phyloP scores from a whole-genome alignment of 345 rosid species.

The Tarenaya hassleriana region DNA sequence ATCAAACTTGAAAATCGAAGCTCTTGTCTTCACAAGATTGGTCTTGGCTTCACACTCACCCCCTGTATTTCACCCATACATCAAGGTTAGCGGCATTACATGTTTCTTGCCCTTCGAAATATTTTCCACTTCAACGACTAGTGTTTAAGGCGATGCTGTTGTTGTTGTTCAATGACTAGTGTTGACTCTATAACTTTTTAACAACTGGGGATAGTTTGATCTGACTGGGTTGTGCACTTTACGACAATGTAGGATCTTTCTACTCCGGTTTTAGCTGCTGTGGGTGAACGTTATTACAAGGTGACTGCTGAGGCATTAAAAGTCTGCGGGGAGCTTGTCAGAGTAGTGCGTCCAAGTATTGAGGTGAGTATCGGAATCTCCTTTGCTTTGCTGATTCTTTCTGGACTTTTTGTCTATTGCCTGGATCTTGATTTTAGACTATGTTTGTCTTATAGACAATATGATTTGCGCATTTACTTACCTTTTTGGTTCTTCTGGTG shows the following conservation, averaged over 20 bases:
- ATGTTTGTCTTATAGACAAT: slow-evolving; percentile 1
- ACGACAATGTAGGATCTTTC: slow-evolving; percentile 64
- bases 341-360: slow-evolving; percentile 76
- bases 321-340: slow-evolving; percentile 96
- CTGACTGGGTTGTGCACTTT: slow-evolving; percentile 5
- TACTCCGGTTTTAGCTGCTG: slow-evolving; percentile 88
- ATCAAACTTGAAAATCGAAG: slow-evolving; percentile 94
- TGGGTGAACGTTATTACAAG: slow-evolving; percentile 97
- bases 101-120: slow-evolving; percentile 3
- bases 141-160: no score
- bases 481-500: slow-evolving; percentile 21
- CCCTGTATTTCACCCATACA: slow-evolving; percentile 88
- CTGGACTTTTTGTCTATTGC: slow-evolving; percentile 7
- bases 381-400: slow-evolving; percentile 11
- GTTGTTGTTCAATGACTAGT: not conserved
- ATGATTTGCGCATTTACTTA: slow-evolving; percentile 7
- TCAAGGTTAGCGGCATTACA: slow-evolving; percentile 49
- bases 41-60: slow-evolving; percentile 93
- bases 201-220: not conserved
- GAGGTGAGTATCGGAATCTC: slow-evolving; percentile 43
- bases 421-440: not conserved
- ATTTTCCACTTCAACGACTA: not conserved
- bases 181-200: slow-evolving; percentile 12
- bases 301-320: slow-evolving; percentile 98
- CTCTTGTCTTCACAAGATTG: slow-evolving; percentile 79